Evolutionary conservation across 441 rosid genomes (phyloP).

Genomic region (Brassica balearica): DNA sequence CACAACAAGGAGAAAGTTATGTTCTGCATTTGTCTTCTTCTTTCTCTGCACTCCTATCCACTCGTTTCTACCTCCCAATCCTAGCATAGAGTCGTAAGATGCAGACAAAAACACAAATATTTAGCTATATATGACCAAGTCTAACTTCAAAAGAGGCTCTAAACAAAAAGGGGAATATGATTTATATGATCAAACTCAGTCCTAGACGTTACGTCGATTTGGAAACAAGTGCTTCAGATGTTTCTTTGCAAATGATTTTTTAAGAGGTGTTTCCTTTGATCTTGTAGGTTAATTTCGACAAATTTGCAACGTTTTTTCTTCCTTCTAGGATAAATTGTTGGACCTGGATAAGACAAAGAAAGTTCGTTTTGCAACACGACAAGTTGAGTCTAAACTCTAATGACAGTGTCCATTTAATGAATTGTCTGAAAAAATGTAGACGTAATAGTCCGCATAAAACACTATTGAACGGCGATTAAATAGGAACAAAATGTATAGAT

Average conservation of each 20-base stretch:
- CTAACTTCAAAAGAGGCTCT: slow-evolving; percentile 3
- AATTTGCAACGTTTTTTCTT: not conserved
- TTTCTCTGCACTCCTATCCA: not conserved
- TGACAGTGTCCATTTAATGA: slow-evolving; percentile 27
- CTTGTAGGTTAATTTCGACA: slow-evolving; percentile 3
- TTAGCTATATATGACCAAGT: not conserved
- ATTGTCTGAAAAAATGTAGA: slow-evolving; percentile 31
- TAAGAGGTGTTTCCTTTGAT: slow-evolving; percentile 13
- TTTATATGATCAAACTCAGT: not conserved
- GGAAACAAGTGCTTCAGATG: not conserved
- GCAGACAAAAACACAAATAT: not conserved
- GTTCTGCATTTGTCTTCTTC: not conserved
- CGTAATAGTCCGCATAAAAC: slow-evolving; percentile 30
- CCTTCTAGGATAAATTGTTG: not conserved
- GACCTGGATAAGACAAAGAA: not conserved
- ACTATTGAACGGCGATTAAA: slow-evolving; percentile 33
- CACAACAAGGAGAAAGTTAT: not conserved
- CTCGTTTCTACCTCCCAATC: not conserved
- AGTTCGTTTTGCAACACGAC: slow-evolving; percentile 18
- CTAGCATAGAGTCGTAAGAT: not conserved
- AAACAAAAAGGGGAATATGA: not conserved
- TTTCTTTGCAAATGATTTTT: not conserved
- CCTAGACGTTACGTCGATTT: not conserved
- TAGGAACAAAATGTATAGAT: slow-evolving; percentile 33
- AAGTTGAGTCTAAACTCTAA: slow-evolving; percentile 27